Conservation (phyloP, 306 rosid genomes). For the Vigna reflexopilosa region DNA sequence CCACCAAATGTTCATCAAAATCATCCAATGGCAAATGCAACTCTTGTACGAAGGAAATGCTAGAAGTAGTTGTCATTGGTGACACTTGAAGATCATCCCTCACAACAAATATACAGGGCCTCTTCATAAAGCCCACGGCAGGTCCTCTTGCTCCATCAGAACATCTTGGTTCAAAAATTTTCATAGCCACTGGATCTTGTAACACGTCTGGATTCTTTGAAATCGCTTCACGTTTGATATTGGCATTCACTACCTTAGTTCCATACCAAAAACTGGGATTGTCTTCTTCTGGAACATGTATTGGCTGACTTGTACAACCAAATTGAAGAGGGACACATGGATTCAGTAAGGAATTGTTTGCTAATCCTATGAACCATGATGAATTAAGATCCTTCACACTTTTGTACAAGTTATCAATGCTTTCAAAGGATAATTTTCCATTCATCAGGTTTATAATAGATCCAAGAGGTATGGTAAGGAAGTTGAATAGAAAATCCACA, state of each 20-base stretch:
- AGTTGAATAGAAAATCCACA: neutral
- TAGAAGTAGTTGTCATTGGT: neutral
- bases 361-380: constrained; percentile 1
- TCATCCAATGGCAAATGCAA: neutral
- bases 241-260: neutral
- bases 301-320: neutral
- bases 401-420: neutral
- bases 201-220: neutral
- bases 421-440: neutral
- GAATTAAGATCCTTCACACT: neutral
- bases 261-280: neutral
- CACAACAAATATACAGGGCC: neutral
- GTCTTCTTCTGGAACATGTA: neutral
- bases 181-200: neutral
- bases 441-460: neutral
- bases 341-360: neutral
- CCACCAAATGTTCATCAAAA: constrained; percentile 7
- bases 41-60: constrained; percentile 3
- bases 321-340: neutral
- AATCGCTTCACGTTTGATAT: neutral
- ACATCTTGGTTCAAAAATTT: neutral
- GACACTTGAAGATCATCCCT: neutral
- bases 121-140: neutral
- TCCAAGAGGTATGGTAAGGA: constrained; percentile 1
- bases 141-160: neutral